Evolutionary conservation across 306 rosid genomes (phyloP).

Genomic region (Senna tora): DNA sequence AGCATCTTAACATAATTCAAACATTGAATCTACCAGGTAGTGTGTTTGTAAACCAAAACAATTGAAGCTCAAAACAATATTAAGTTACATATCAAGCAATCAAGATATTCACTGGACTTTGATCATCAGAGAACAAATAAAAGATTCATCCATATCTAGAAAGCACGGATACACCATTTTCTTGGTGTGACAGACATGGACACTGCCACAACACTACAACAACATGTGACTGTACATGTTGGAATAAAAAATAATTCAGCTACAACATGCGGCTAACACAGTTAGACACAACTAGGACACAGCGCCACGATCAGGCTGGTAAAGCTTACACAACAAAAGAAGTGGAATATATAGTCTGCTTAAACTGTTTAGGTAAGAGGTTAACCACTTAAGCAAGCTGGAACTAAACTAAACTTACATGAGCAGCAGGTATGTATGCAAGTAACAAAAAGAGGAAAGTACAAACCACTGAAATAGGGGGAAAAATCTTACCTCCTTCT

Average conservation of each 20-base stretch:
- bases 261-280: too few species aligned
- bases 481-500: slow-evolving; percentile 61
- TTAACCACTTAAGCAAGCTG: slow-evolving; percentile 3
- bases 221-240: too few species aligned
- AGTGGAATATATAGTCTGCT: not conserved
- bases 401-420: slow-evolving; percentile 17
- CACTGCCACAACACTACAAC: too few species aligned
- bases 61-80: slow-evolving; percentile 5
- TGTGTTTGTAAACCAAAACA: slow-evolving; percentile 22
- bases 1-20: slow-evolving; percentile 7
- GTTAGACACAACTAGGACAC: too few species aligned
- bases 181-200: too few species aligned
- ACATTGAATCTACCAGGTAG: slow-evolving; percentile 29
- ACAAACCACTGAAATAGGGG: not conserved
- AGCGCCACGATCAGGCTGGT: not conserved
- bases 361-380: slow-evolving; percentile 8
- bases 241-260: too few species aligned
- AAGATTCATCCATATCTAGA: slow-evolving; percentile 8
- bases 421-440: slow-evolving; percentile 12
- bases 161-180: too few species aligned
- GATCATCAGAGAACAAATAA: slow-evolving; percentile 10
- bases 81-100: slow-evolving; percentile 15
- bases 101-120: not conserved
- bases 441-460: not conserved
- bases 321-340: slow-evolving; percentile 1